Evolutionary conservation across 78 protist species (phyloP).

Genomic region (Anaeramoeba flamelloides): DNA sequence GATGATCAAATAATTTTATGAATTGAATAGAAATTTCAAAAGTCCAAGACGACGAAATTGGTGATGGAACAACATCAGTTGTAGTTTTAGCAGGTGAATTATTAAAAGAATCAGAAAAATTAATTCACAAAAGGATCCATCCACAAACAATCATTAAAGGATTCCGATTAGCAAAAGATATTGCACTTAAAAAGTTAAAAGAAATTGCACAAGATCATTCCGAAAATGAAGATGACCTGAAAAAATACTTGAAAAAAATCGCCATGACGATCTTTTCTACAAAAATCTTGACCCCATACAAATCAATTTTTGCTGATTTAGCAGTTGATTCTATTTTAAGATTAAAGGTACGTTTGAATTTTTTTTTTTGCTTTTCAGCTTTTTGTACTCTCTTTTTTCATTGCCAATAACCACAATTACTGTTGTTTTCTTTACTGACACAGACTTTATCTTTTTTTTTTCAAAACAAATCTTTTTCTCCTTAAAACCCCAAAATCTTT

Average conservation of each 20-base stretch:
- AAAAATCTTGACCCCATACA: conserved; percentile 72
- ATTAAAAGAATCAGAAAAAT: conserved; percentile 85
- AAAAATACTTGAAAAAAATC: conserved; percentile 66
- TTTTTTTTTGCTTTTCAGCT: too few species aligned
- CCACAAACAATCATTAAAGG: conserved; percentile 82
- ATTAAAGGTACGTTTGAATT: conserved; percentile 30
- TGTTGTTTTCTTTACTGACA: too few species aligned
- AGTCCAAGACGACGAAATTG: conserved; percentile 93
- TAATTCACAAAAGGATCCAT: conserved; percentile 69
- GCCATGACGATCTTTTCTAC: conserved; percentile 90
- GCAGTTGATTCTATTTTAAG: conserved; percentile 89
- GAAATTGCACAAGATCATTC: conserved; percentile 32
- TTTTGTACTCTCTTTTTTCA: too few species aligned
- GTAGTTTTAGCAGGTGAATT: conserved; percentile 91
- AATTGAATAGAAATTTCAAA: conserved; percentile 67
- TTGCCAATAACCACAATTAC: too few species aligned
- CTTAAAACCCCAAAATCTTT: conserved; percentile 10
- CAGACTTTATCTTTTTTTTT: too few species aligned
- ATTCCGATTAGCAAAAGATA: conserved; percentile 52
- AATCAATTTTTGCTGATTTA: conserved; percentile 75
- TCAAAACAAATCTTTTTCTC: too few species aligned
- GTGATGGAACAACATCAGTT: conserved; percentile 90
- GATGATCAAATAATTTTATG: too few species aligned
- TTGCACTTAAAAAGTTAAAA: conserved; percentile 59
- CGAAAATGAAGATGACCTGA: conserved; percentile 41